Percentiles rank a stretch among this genome's conserved stretches.
Evolutionary conservation across 495 filamentous ascomycete genomes (phyloP).

Genomic region (Rhizodiscina lignyota): DNA sequence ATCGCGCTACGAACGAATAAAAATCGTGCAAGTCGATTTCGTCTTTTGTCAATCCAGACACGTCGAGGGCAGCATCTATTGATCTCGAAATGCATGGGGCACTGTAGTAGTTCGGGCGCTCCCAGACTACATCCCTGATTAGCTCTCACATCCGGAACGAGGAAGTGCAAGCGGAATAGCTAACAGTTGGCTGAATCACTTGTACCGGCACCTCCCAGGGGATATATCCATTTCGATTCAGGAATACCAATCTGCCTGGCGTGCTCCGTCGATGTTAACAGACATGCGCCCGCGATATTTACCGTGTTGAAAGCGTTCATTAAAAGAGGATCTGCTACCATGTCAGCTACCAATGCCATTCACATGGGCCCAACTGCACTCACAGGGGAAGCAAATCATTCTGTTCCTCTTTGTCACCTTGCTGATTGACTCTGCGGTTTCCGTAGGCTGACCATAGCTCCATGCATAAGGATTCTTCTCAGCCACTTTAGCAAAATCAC

Average conservation of each 20-base stretch:
- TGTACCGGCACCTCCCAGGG: slow-evolving; percentile 35
- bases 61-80: slow-evolving; percentile 25
- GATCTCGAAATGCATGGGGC: slow-evolving; percentile 33
- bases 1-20: slow-evolving; percentile 31
- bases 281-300: slow-evolving; percentile 34
- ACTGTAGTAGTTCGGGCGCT: slow-evolving; percentile 32
- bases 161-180: slow-evolving; percentile 3
- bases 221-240: slow-evolving; percentile 35
- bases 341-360: neutral
- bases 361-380: neutral
- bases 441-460: slow-evolving; percentile 25
- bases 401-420: slow-evolving; percentile 31
- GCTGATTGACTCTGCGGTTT: slow-evolving; percentile 24
- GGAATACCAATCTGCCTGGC: slow-evolving; percentile 33
- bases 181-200: slow-evolving; percentile 29
- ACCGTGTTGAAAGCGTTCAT: slow-evolving; percentile 48
- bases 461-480: slow-evolving; percentile 28
- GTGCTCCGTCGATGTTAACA: slow-evolving; percentile 32
- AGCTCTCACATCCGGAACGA: slow-evolving; percentile 2
- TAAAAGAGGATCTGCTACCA: slow-evolving; percentile 32
- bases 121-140: slow-evolving; percentile 27
- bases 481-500: slow-evolving; percentile 30
- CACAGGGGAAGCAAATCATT: slow-evolving; percentile 38
- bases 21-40: slow-evolving; percentile 38
- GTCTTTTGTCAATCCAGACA: slow-evolving; percentile 19